These are phyloP conservation scores for Starmerella geochares DNA, from an alignment of 805 yeast genomes.

Conservation along the genomic window DNA sequence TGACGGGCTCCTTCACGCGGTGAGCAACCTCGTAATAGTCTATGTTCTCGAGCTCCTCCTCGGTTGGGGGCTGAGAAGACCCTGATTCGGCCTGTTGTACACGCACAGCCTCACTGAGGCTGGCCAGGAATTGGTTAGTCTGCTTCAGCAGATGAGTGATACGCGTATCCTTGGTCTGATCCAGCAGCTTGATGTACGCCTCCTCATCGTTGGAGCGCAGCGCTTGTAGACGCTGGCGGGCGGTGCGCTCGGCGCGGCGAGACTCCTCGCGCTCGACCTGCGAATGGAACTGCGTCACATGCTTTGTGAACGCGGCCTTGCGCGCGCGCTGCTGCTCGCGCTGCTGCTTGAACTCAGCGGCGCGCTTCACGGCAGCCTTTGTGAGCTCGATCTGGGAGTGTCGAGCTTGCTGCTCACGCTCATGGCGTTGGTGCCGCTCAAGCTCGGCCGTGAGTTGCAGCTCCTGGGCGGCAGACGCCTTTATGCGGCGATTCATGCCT, in stretches of 20 bases:
- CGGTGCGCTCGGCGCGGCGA: conserved; percentile 79
- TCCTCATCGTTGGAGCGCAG: conserved; percentile 94
- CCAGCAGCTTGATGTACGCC: conserved; percentile 86
- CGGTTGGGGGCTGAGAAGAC: conserved; percentile 15
- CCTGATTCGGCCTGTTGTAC: conserved; percentile 52
- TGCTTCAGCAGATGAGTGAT: conserved; percentile 87
- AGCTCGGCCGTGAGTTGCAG: conserved; percentile 50
- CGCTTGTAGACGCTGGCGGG: conserved; percentile 96
- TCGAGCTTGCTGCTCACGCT: conserved; percentile 34
- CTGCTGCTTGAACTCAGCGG: conserved; percentile 25
- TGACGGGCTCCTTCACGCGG: conserved; percentile 66
- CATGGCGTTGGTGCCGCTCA: conserved; percentile 35
- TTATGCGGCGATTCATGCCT: conserved; percentile 69
- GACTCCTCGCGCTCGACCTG: conserved; percentile 83
- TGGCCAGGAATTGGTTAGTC: conserved; percentile 82
- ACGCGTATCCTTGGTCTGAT: conserved; percentile 95
- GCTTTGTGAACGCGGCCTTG: conserved; percentile 26
- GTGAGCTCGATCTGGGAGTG: conserved; percentile 30
- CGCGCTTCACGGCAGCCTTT: conserved; percentile 25
- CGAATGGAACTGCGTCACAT: conserved; percentile 46
- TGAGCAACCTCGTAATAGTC: conserved; percentile 95
- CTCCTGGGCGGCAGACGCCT: conserved; percentile 49
- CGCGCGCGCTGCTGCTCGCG: conserved; percentile 23
- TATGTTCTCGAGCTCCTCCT: conserved; percentile 40
- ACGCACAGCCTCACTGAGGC: conserved; percentile 81